Evolutionary conservation across 2,329 filamentous ascomycete genomes (phyloP).

Genomic region (Beauveria sp.): DNA sequence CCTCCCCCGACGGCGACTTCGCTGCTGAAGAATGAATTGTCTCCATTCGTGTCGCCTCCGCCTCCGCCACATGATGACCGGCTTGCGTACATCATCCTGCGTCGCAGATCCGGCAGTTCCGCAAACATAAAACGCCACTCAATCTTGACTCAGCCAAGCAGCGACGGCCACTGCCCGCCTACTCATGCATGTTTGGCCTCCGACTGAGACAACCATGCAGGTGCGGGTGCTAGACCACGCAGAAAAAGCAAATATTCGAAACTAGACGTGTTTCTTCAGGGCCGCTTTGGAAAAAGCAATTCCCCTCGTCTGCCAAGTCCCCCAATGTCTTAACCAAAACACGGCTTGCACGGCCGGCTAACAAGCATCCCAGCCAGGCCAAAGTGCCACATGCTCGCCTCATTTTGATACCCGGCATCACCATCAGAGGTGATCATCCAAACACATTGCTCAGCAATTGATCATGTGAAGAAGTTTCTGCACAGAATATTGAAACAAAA

Average conservation of each 20-base stretch:
- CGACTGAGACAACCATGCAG: background rate
- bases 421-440: too few relatives aligned
- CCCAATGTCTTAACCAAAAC: background rate
- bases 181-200: background rate
- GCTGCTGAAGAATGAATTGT: background rate
- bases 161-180: background rate
- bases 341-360: too few relatives aligned
- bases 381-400: too few relatives aligned
- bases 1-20: background rate
- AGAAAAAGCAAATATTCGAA: background rate
- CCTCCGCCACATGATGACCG: background rate
- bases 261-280: background rate
- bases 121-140: background rate
- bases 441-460: too few relatives aligned
- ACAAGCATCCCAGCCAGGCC: too few relatives aligned
- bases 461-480: too few relatives aligned
- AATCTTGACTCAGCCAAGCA: background rate
- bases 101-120: constrained; percentile 3
- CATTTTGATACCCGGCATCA: too few relatives aligned
- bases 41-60: background rate
- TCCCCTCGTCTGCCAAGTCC: background rate
- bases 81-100: constrained; percentile 2
- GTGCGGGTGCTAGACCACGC: background rate
- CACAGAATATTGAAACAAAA: too few relatives aligned
- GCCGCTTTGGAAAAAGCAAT: background rate